A percentile compares a stretch with the other conserved stretches of the same genome.
phyloP scores from a whole-genome alignment of 345 rosid species.

The Salix caprea region DNA sequence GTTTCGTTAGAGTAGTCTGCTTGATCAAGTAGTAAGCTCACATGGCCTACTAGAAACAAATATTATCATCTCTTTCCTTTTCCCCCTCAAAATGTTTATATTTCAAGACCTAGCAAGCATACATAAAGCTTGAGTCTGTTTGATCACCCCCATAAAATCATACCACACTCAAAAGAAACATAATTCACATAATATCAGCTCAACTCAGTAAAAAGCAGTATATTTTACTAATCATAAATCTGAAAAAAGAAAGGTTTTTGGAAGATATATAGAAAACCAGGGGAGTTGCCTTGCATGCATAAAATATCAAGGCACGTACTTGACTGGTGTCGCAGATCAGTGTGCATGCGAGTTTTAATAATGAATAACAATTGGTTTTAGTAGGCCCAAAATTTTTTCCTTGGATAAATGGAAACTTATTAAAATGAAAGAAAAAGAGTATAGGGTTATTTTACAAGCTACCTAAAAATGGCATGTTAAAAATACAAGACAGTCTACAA shows the following conservation, averaged over 20 bases:
- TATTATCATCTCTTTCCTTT: not conserved
- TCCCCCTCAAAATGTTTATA: not conserved
- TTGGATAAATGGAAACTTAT: too few relatives aligned
- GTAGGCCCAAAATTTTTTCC: not conserved
- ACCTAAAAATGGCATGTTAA: too few relatives aligned
- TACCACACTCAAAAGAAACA: not conserved
- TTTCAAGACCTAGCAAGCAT: not conserved
- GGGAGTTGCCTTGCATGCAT: not conserved
- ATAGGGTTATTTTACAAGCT: too few relatives aligned
- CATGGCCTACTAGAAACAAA: too few relatives aligned
- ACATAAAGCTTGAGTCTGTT: constrained; percentile 1
- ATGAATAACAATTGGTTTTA: not conserved
- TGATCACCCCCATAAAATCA: constrained; percentile 6
- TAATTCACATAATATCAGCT: not conserved
- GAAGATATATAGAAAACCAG: not conserved
- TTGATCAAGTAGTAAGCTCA: too few relatives aligned
- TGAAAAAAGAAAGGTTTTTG: not conserved
- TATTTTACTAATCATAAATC: not conserved
- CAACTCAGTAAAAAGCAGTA: not conserved
- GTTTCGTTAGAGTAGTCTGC: too few relatives aligned
- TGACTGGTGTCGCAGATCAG: not conserved
- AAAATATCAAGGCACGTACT: not conserved
- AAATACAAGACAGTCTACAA: too few relatives aligned
- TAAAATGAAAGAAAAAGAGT: too few relatives aligned
- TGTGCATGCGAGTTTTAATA: not conserved